phyloP scores from a whole-genome alignment of 805 yeast genomes.

The Candida tallmaniae region DNA sequence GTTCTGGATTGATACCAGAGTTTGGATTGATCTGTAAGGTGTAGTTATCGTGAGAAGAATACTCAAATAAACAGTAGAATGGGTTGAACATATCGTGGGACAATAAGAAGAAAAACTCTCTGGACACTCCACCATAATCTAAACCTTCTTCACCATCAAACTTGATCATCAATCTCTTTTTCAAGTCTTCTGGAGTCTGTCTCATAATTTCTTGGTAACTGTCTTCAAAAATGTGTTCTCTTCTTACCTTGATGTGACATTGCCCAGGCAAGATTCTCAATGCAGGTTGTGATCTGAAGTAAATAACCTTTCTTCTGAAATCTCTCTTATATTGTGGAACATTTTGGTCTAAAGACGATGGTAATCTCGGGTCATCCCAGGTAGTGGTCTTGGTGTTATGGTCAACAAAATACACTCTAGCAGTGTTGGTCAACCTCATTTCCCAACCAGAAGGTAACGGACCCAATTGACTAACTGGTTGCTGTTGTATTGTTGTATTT shows the following conservation, averaged over 20 bases:
- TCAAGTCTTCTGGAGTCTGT: conserved; percentile 96
- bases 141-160: conserved; percentile 99
- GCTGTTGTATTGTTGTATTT: conserved; percentile 91
- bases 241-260: conserved; percentile 95
- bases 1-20: conserved; percentile 96
- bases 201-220: conserved; percentile 98
- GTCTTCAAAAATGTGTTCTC: conserved; percentile 95
- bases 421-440: conserved; percentile 98
- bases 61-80: conserved; percentile 93
- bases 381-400: conserved; percentile 99
- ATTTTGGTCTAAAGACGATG: conserved; percentile 94
- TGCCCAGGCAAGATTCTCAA: conserved; percentile 96
- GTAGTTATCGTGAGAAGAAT: conserved; percentile 96
- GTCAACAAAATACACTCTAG: conserved; percentile 97
- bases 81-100: conserved; percentile 99
- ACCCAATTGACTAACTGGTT: conserved; percentile 95
- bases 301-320: conserved; percentile 93
- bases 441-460: conserved; percentile 99
- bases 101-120: conserved; percentile 93
- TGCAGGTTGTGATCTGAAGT: conserved; percentile 98
- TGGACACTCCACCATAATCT: conserved; percentile 98
- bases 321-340: conserved; percentile 99
- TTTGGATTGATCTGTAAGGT: conserved; percentile 97
- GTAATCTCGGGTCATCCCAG: conserved; percentile 99
- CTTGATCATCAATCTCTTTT: conserved; percentile 95